These are phyloP conservation scores for Rosa persica DNA, from an alignment of 306 rosid genomes.

Conservation along the genomic window DNA sequence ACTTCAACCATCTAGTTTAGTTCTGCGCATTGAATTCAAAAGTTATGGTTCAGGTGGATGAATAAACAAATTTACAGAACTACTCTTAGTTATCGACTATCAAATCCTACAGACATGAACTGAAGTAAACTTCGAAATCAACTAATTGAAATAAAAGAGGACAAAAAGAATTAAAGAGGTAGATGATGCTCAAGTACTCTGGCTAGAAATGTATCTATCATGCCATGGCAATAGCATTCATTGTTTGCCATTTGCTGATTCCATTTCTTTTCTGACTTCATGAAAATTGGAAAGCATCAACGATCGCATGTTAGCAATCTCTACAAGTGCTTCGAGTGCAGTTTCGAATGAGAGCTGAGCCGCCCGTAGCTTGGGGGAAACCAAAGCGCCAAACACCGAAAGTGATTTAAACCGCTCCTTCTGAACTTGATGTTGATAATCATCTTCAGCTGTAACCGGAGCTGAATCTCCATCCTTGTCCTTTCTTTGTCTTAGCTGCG, in stretches of 20 bases:
- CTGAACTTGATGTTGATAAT: constrained; percentile 39
- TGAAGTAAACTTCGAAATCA: background rate
- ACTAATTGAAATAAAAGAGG: background rate
- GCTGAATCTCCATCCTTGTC: constrained; percentile 26
- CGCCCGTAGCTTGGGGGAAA: constrained; percentile 87
- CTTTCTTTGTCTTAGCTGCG: constrained; percentile 44
- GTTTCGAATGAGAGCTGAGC: constrained; percentile 86
- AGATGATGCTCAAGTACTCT: constrained; percentile 73
- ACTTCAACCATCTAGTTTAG: background rate
- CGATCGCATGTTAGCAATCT: constrained; percentile 69
- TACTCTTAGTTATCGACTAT: background rate
- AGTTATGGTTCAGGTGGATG: background rate
- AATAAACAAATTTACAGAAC: background rate
- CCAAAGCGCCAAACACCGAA: constrained; percentile 70
- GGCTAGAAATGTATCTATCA: constrained; percentile 90
- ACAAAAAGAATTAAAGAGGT: background rate
- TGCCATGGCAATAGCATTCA: constrained; percentile 72
- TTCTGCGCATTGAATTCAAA: background rate
- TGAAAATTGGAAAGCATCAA: constrained; percentile 50
- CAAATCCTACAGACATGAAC: background rate
- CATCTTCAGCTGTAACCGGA: constrained; percentile 42
- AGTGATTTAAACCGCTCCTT: constrained; percentile 66
- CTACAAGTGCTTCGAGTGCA: constrained; percentile 76
- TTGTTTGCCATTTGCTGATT: constrained; percentile 30
- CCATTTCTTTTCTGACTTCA: constrained; percentile 51